phyloP scores from a whole-genome alignment of 306 rosid species.

The Trichosanthes cucumerina region DNA sequence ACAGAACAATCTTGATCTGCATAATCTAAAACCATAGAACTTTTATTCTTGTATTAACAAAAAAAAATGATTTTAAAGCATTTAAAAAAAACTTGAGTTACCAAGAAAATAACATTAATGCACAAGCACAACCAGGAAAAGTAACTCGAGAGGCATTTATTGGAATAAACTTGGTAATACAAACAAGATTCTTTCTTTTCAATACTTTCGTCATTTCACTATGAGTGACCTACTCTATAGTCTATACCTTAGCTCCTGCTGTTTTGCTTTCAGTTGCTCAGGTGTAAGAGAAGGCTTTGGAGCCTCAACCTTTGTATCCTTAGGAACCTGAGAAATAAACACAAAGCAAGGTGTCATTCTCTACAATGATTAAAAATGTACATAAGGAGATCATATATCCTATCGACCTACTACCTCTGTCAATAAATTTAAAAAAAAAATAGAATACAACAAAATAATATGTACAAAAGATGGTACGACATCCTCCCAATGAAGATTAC shows the following conservation, averaged over 20 bases:
- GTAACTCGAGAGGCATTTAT: not conserved
- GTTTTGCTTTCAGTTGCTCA: conserved; percentile 69
- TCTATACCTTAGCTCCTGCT: conserved; percentile 81
- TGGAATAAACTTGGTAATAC: not conserved
- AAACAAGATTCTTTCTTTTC: not conserved
- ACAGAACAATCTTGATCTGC: not conserved
- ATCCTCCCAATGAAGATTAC: not conserved
- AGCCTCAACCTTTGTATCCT: conserved; percentile 54
- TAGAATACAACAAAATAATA: not conserved
- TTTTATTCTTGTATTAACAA: not conserved
- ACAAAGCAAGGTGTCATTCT: conserved; percentile 3
- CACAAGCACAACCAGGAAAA: not conserved
- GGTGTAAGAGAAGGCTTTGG: conserved; percentile 84
- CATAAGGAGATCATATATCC: not conserved
- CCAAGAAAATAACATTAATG: not conserved
- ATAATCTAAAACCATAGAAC: not conserved
- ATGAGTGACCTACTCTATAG: not conserved
- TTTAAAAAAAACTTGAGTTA: not conserved
- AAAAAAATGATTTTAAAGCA: not conserved
- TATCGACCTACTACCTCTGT: not conserved
- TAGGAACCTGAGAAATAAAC: conserved; percentile 49
- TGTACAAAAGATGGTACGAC: not conserved
- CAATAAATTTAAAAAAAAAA: not conserved
- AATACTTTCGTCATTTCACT: not conserved
- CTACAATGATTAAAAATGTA: not conserved